Conservation (phyloP, 2,329 filamentous ascomycete genomes). For the Colletotrichum orbiculare region DNA sequence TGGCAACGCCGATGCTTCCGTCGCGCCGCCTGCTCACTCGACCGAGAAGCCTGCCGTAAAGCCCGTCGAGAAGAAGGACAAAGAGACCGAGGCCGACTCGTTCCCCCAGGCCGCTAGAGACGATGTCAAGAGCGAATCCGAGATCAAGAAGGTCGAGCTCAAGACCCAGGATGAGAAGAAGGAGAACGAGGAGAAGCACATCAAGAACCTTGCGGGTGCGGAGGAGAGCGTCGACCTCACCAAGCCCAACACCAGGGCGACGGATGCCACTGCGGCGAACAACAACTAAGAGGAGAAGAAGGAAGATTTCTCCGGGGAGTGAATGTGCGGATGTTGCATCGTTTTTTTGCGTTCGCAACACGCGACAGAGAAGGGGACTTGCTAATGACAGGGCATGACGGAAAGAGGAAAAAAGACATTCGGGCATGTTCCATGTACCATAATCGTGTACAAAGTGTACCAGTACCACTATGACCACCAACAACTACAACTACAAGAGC, state of each 20-base stretch:
- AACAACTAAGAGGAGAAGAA: conserved; percentile 20
- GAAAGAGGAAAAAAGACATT: not conserved
- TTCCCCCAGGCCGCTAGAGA: conserved; percentile 10
- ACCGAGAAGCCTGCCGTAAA: not conserved
- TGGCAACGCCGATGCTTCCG: conserved; percentile 38
- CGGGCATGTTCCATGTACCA: conserved; percentile 33
- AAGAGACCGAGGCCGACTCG: conserved; percentile 14
- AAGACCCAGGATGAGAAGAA: conserved; percentile 35
- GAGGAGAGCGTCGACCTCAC: conserved; percentile 34
- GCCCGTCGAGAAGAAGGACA: conserved; percentile 15
- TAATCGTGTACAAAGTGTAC: conserved; percentile 37
- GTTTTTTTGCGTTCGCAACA: too few species aligned
- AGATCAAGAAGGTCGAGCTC: conserved; percentile 32
- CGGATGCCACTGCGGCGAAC: conserved; percentile 48
- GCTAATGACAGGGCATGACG: conserved; percentile 35
- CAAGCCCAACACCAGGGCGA: conserved; percentile 41
- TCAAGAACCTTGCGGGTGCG: conserved; percentile 9
- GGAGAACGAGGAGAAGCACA: conserved; percentile 24
- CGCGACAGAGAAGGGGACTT: not conserved
- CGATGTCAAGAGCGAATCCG: conserved; percentile 19
- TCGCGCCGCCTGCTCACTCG: conserved; percentile 8
- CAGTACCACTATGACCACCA: not conserved
- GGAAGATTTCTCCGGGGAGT: not conserved
- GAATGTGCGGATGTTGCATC: too few species aligned
- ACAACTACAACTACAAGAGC: not conserved